Percentiles rank a stretch among this genome's conserved stretches.
These are phyloP conservation scores for Aleurites moluccanus DNA, from an alignment of 441 rosid genomes.

Conservation along the genomic window DNA sequence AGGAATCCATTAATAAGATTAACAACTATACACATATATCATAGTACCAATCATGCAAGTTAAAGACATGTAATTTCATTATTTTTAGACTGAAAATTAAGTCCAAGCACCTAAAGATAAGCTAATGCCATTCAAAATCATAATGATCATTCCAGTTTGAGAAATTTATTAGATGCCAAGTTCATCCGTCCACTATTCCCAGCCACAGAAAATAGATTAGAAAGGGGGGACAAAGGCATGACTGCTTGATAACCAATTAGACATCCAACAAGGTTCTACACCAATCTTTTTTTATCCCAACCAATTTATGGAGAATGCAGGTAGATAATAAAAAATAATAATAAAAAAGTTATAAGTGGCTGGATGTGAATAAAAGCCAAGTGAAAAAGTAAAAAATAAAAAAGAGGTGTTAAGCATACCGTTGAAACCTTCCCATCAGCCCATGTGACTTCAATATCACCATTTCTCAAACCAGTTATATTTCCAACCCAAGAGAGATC, in stretches of 20 bases:
- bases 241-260: background rate
- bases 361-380: background rate
- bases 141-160: background rate
- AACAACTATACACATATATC: slow-evolving; percentile 17
- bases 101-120: background rate
- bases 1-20: slow-evolving; percentile 25
- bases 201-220: background rate
- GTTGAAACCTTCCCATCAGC: slow-evolving; percentile 90
- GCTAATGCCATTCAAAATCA: slow-evolving; percentile 2
- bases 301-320: slow-evolving; percentile 1
- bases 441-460: slow-evolving; percentile 98
- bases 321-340: background rate
- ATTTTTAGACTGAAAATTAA: background rate
- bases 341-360: background rate
- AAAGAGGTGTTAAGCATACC: slow-evolving; percentile 44
- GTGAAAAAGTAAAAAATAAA: background rate
- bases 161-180: background rate
- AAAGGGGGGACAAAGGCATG: too few relatives aligned
- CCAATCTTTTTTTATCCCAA: background rate
- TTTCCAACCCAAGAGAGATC: slow-evolving; percentile 98
- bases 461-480: slow-evolving; percentile 86
- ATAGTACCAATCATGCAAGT: slow-evolving; percentile 1
- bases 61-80: background rate
- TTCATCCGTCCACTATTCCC: background rate
- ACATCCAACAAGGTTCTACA: background rate